Evolutionary conservation across 1,284 basidiomycete genomes (phyloP).

Genomic region (Cryptococcus floricola): DNA sequence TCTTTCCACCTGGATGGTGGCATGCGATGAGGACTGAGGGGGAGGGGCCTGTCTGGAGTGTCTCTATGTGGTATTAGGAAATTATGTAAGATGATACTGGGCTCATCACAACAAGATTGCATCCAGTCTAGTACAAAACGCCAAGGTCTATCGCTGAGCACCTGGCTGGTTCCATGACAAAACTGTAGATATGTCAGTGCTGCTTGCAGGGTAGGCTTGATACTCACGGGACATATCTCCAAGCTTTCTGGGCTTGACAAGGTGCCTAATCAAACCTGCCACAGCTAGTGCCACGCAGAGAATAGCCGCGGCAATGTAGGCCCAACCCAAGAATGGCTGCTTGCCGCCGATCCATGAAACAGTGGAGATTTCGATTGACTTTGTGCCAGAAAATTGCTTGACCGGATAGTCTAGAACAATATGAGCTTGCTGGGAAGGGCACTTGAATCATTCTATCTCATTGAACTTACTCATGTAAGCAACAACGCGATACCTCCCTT

Average conservation of each 20-base stretch:
- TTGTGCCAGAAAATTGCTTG: constrained; percentile 84
- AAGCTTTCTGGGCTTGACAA: constrained; percentile 82
- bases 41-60: constrained; percentile 41
- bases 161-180: constrained; percentile 74
- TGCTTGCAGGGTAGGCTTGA: background rate
- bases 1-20: constrained; percentile 90
- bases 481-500: constrained; percentile 72
- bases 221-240: constrained; percentile 43
- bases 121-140: background rate
- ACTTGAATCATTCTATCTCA: background rate
- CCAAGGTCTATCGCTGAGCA: background rate
- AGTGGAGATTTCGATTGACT: constrained; percentile 93
- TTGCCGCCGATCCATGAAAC: constrained; percentile 98
- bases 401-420: constrained; percentile 80
- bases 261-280: constrained; percentile 82
- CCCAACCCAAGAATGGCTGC: constrained; percentile 88
- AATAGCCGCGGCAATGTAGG: constrained; percentile 84
- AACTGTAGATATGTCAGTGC: constrained; percentile 47
- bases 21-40: constrained; percentile 80
- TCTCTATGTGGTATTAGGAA: constrained; percentile 48
- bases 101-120: background rate
- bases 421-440: background rate
- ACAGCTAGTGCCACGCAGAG: constrained; percentile 85
- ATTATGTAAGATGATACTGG: background rate
- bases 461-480: constrained; percentile 69